Evolutionary conservation across 139 green algal species (phyloP).

Genomic region (Chlamydomonas asymmetrica): DNA sequence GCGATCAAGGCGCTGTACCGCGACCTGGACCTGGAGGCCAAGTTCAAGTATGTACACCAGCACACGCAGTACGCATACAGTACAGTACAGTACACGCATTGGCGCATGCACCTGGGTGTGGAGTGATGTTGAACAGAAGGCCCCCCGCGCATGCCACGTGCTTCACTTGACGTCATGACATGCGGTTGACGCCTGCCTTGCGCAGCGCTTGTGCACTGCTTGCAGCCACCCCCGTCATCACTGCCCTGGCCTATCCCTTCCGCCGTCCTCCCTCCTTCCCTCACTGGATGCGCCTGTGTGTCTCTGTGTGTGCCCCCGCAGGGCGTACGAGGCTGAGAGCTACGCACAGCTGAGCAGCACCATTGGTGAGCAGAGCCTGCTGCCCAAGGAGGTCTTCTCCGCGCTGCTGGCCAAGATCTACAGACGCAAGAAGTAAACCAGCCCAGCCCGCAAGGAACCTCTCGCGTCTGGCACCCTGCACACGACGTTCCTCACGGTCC

Average conservation of each 20-base stretch:
- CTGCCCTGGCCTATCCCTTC: background rate
- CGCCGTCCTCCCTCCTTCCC: background rate
- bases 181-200: too few species aligned
- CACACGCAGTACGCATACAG: too few species aligned
- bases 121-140: too few species aligned
- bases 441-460: background rate
- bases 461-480: background rate
- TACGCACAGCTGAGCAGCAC: slow-evolving; percentile 49
- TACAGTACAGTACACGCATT: too few species aligned
- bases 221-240: too few species aligned
- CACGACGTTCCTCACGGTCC: background rate
- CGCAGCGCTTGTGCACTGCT: too few species aligned
- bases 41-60: slow-evolving; percentile 74
- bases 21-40: slow-evolving; percentile 80
- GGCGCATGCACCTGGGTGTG: background rate
- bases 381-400: slow-evolving; percentile 86
- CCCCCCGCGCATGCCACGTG: too few species aligned
- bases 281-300: background rate
- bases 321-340: slow-evolving; percentile 83
- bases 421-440: slow-evolving; percentile 88
- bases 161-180: too few species aligned
- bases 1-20: slow-evolving; percentile 90
- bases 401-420: slow-evolving; percentile 94
- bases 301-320: background rate
- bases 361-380: slow-evolving; percentile 80